Evolutionary conservation across 345 rosid species (phyloP).

Genomic region (Pistacia integerrima): DNA sequence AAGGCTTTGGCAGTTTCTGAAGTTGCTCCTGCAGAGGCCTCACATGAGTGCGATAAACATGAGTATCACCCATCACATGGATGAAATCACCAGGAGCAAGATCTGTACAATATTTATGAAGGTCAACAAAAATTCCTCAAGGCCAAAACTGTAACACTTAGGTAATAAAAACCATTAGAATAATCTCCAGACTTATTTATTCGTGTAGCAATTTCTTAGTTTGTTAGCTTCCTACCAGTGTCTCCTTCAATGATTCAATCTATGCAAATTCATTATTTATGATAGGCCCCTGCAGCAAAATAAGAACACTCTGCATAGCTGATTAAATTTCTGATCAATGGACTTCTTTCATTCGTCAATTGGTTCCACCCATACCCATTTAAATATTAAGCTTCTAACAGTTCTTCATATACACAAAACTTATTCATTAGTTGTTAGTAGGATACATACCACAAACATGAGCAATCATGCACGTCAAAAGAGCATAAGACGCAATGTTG

Average conservation of each 20-base stretch:
- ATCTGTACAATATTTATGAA: constrained; percentile 44
- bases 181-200: not conserved
- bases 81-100: constrained; percentile 87
- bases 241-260: not conserved
- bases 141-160: not conserved
- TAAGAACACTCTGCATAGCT: not conserved
- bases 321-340: not conserved
- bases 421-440: not conserved
- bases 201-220: not conserved
- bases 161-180: not conserved
- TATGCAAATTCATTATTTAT: not conserved
- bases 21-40: constrained; percentile 92
- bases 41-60: constrained; percentile 78
- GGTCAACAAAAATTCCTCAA: not conserved
- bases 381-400: constrained; percentile 6
- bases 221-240: not conserved
- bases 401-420: constrained; percentile 1
- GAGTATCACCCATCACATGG: constrained; percentile 89
- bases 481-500: constrained; percentile 94
- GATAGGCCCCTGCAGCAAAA: not conserved
- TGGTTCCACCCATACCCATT: not conserved
- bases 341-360: not conserved
- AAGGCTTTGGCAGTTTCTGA: constrained; percentile 87
- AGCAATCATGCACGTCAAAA: constrained; percentile 88
- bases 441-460: constrained; percentile 78